These are phyloP conservation scores for Quercus aquifolioides DNA, from an alignment of 306 rosid species.

Conservation along the genomic window DNA sequence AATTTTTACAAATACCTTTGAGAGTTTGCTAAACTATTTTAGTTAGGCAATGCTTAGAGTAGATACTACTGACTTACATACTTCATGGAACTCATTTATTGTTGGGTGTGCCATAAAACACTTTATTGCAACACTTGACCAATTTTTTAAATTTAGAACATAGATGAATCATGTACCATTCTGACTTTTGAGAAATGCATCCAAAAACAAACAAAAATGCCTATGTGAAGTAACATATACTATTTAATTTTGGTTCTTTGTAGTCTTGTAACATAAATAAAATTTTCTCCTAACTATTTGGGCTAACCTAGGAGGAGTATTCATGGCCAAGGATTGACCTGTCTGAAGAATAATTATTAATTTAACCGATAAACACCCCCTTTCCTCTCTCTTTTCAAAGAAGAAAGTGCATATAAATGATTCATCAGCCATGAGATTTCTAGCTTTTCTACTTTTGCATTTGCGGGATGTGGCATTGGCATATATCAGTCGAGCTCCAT, in stretches of 20 bases:
- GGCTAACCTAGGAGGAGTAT: not conserved
- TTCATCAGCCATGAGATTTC: not conserved
- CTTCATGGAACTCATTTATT: not conserved
- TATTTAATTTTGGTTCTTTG: not conserved
- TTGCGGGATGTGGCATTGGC: not conserved
- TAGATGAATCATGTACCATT: not conserved
- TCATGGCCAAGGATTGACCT: not conserved
- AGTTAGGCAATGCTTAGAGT: not conserved
- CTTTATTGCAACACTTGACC: not conserved
- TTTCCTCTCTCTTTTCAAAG: not conserved
- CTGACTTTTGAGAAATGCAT: not conserved
- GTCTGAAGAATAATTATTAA: not conserved
- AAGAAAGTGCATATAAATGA: not conserved
- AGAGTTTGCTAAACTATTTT: not conserved
- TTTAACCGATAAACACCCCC: not conserved
- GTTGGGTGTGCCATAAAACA: not conserved
- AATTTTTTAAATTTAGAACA: not conserved
- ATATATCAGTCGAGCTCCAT: not conserved
- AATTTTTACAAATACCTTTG: not conserved
- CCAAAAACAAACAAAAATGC: not conserved
- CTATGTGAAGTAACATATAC: not conserved
- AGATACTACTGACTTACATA: not conserved
- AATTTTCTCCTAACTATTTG: not conserved
- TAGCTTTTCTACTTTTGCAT: conserved; percentile 11
- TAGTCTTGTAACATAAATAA: not conserved